Percentiles rank a stretch among this genome's conserved stretches.
phyloP scores from a whole-genome alignment of 257 asterid species.

The Cynanchum wilfordii region DNA sequence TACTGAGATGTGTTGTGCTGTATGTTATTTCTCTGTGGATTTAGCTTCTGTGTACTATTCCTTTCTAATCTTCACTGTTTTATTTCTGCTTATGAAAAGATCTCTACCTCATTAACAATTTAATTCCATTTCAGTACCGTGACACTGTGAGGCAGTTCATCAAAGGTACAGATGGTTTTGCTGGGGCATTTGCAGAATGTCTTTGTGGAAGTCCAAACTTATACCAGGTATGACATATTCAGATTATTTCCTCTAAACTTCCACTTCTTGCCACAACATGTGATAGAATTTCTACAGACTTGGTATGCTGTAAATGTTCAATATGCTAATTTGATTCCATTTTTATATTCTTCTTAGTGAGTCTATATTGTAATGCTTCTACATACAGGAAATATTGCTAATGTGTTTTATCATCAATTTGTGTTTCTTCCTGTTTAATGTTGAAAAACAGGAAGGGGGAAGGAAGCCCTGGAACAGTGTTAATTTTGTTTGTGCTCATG shows the following conservation, averaged over 20 bases:
- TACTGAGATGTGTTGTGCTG: neutral
- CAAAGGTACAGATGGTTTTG: constrained; percentile 94
- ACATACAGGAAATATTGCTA: neutral
- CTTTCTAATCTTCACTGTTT: neutral
- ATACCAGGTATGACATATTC: constrained; percentile 64
- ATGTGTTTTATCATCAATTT: neutral
- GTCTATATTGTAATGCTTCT: neutral
- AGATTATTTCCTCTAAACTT: constrained; percentile 1
- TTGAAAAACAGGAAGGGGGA: constrained; percentile 84
- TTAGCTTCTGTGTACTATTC: neutral
- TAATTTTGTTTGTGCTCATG: constrained; percentile 90
- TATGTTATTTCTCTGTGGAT: neutral
- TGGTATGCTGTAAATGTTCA: neutral
- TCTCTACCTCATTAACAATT: neutral
- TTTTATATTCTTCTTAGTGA: neutral
- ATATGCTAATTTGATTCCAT: neutral
- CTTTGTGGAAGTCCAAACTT: constrained; percentile 96
- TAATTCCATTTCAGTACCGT: constrained; percentile 61
- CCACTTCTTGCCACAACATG: constrained; percentile 6
- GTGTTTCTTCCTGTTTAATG: neutral
- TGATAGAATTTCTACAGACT: neutral
- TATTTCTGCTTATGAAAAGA: neutral
- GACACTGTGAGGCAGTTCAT: constrained; percentile 87
- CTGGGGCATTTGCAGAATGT: constrained; percentile 95
- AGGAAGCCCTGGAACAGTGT: constrained; percentile 96